These are phyloP conservation scores for Metschnikowia sp. DNA, from an alignment of 805 yeast species.

Conservation along the genomic window DNA sequence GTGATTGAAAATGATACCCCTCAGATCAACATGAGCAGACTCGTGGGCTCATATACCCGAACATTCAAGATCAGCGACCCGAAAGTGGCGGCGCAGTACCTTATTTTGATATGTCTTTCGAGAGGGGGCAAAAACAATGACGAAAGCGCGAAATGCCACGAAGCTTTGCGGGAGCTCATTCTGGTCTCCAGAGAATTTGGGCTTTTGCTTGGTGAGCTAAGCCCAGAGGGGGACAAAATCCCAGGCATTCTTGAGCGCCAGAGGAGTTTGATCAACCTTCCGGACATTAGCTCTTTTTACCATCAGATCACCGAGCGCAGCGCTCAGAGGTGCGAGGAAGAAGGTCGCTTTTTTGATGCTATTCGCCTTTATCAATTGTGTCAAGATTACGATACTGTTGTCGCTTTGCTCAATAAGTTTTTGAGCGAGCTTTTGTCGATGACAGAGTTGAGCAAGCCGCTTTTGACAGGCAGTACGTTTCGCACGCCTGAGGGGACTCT, in stretches of 20 bases:
- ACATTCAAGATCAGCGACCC: slow-evolving; percentile 85
- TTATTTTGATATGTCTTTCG: slow-evolving; percentile 62
- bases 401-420: slow-evolving; percentile 66
- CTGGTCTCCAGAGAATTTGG: slow-evolving; percentile 83
- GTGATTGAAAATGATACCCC: slow-evolving; percentile 30
- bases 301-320: slow-evolving; percentile 76
- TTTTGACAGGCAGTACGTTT: slow-evolving; percentile 39
- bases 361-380: slow-evolving; percentile 81
- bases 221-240: slow-evolving; percentile 60
- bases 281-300: slow-evolving; percentile 57
- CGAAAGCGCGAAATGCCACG: slow-evolving; percentile 62
- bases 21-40: slow-evolving; percentile 51
- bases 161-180: slow-evolving; percentile 78
- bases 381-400: slow-evolving; percentile 81
- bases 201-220: slow-evolving; percentile 77
- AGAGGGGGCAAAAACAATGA: slow-evolving; percentile 33
- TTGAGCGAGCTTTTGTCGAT: slow-evolving; percentile 75
- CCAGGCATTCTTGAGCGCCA: slow-evolving; percentile 86
- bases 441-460: slow-evolving; percentile 62
- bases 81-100: slow-evolving; percentile 85
- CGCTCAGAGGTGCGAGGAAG: slow-evolving; percentile 84
- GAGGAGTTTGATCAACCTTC: slow-evolving; percentile 58
- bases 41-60: slow-evolving; percentile 77
- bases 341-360: slow-evolving; percentile 84
- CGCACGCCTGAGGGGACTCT: slow-evolving; percentile 35